Evolutionary conservation across 495 filamentous ascomycete species (phyloP).

Genomic region (Chaetomidium leptoderma): DNA sequence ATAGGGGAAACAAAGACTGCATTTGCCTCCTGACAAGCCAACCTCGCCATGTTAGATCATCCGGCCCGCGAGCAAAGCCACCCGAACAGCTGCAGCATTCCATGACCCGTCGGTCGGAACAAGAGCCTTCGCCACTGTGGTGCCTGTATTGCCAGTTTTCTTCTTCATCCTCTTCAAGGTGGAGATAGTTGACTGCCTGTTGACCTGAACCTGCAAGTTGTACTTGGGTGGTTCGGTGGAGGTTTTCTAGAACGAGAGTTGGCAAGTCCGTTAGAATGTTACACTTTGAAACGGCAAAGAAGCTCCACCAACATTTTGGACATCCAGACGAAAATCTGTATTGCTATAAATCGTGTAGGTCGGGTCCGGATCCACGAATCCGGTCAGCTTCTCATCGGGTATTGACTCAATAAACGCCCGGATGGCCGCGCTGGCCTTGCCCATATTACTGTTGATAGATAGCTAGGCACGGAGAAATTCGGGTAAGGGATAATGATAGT

Average conservation of each 20-base stretch:
- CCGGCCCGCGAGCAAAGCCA: background rate
- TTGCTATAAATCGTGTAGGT: background rate
- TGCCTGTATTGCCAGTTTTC: background rate
- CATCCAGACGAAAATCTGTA: background rate
- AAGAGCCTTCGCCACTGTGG: background rate
- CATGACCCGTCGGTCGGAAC: background rate
- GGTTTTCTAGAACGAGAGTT: background rate
- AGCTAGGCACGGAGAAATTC: background rate
- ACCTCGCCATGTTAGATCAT: background rate
- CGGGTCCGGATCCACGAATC: background rate
- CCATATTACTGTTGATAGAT: background rate
- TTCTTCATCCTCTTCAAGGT: background rate
- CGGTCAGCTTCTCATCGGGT: background rate
- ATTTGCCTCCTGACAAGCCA: background rate
- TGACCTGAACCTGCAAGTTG: slow-evolving; percentile 4
- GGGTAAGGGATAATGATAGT: background rate
- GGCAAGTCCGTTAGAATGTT: background rate
- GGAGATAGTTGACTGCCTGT: background rate
- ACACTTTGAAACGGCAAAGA: background rate
- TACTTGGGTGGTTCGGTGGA: slow-evolving; percentile 1
- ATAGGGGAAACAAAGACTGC: background rate
- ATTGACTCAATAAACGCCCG: background rate
- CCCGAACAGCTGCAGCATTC: background rate
- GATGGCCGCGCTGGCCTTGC: background rate
- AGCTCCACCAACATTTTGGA: background rate